phyloP scores from a whole-genome alignment of 163 green algal species.

The Chlamydomonas reinhardtii region DNA sequence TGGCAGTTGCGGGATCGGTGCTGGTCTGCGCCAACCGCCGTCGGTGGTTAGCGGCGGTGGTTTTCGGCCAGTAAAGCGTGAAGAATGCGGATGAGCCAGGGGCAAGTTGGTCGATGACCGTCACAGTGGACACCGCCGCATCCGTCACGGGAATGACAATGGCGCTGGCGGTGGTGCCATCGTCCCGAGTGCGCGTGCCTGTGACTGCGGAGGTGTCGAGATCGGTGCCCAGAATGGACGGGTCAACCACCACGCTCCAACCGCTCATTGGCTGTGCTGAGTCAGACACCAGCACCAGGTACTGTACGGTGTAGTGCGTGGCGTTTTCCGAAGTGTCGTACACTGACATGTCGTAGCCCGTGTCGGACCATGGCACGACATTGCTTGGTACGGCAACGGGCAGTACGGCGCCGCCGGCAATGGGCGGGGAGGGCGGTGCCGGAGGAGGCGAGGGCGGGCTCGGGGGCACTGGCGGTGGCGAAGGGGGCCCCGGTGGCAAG shows the following conservation, averaged over 20 bases:
- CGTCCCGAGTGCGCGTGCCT: background rate
- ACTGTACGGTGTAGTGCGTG: background rate
- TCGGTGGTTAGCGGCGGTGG: too few relatives aligned
- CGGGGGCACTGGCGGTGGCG: background rate
- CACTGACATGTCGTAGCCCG: conserved; percentile 33
- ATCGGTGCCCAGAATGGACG: background rate
- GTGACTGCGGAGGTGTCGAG: background rate
- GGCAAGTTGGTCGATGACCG: background rate
- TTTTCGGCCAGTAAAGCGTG: background rate
- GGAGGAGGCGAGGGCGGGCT: background rate
- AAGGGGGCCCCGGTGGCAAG: background rate
- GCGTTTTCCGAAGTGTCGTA: background rate
- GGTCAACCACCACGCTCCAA: conserved; percentile 6
- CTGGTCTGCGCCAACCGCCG: background rate
- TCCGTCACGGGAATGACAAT: background rate
- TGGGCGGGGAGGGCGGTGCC: background rate
- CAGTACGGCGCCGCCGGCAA: background rate
- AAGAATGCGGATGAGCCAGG: background rate
- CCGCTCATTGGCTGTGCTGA: background rate
- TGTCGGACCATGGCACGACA: background rate
- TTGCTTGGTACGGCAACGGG: background rate
- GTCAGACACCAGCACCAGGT: background rate
- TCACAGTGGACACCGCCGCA: background rate
- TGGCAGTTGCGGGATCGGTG: background rate
- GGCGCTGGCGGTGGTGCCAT: too few relatives aligned